These are phyloP conservation scores for Penicillium maclennaniae DNA, from an alignment of 495 filamentous ascomycete genomes.

Conservation along the genomic window DNA sequence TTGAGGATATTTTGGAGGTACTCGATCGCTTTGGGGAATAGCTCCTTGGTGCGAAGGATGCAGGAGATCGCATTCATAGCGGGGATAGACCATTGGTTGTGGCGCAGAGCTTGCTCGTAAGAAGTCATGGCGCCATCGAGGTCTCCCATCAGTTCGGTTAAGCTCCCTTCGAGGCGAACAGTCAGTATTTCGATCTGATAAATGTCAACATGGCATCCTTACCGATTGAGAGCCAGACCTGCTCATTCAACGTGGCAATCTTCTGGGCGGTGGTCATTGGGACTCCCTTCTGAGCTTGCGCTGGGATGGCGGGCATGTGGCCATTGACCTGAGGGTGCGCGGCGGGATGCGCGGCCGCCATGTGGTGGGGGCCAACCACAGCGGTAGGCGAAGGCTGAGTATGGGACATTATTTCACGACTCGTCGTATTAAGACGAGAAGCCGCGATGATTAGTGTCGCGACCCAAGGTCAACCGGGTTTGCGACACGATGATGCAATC, in stretches of 20 bases:
- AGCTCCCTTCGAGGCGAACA: slow-evolving; percentile 52
- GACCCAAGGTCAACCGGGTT: slow-evolving; percentile 19
- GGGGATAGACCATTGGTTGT: slow-evolving; percentile 84
- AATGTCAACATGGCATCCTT: slow-evolving; percentile 21
- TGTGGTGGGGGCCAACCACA: slow-evolving; percentile 47
- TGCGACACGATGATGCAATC: slow-evolving; percentile 45
- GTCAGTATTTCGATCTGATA: slow-evolving; percentile 5
- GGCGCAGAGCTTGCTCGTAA: slow-evolving; percentile 82
- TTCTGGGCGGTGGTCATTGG: slow-evolving; percentile 55
- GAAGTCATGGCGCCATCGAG: slow-evolving; percentile 81
- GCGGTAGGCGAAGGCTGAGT: slow-evolving; percentile 52
- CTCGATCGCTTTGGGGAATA: slow-evolving; percentile 91
- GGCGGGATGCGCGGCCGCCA: slow-evolving; percentile 34
- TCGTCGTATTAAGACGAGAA: not conserved
- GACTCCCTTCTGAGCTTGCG: slow-evolving; percentile 48
- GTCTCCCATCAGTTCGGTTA: slow-evolving; percentile 86
- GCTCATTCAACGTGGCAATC: slow-evolving; percentile 68
- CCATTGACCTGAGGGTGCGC: slow-evolving; percentile 51
- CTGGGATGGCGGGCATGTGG: slow-evolving; percentile 47
- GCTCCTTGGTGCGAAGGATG: slow-evolving; percentile 85
- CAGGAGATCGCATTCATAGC: slow-evolving; percentile 94
- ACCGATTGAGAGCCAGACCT: slow-evolving; percentile 94
- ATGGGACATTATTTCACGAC: slow-evolving; percentile 39
- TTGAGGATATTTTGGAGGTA: slow-evolving; percentile 90
- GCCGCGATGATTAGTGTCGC: slow-evolving; percentile 11